Evolutionary conservation across 2,329 filamentous ascomycete genomes (phyloP), one percentile per base, ranked within the genome.

Genomic region (Fusarium beomiforme): DNA sequence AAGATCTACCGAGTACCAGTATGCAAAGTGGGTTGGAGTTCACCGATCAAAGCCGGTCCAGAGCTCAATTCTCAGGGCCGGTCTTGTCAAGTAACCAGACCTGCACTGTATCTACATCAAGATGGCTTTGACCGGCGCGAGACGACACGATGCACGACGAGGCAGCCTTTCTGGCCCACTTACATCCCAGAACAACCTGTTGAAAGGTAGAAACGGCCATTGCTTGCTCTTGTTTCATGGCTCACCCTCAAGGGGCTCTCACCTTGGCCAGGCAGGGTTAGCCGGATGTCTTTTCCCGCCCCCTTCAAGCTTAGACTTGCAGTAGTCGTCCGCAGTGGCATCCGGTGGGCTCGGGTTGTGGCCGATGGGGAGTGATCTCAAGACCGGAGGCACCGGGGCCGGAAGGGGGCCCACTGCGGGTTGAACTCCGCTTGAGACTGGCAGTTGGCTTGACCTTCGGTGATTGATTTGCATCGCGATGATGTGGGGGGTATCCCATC

Each of bases 381-480:
- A 37, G 59, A 62, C 68, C 72, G 69, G 67, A 68, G 62, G 59
- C 42, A 73, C 63, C 73, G 72, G 73, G 69, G 55, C 69, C 70
- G 68, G 68, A 64, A 58, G 46, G 36, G 62, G 54, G 41, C 49
- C 73, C 71, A 70, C 63, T 65, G 63, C 61, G 70, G 67, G 66
- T 57, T 71, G 33, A 64, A 66, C 67, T 74, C 67, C 71, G 67
- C 73, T 75, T 74, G 58, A 68, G 62, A 64, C 69, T 73, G 64
- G 41, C 14, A 12, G 53, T 67, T 67, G 63, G 44, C 54, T 59
- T 42, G 68, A 49, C 59, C 57, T 61, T 75, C 70, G 70, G 72
- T 71, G 65, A 73, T 75, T 74, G 60, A 72, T 53, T 63, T 74
- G 67, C 64, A 75, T 71, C 60, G 64, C 61, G 62, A 74, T 74